phyloP scores from a whole-genome alignment of 2,329 filamentous ascomycete species.

The Ascochyta koolunga region DNA sequence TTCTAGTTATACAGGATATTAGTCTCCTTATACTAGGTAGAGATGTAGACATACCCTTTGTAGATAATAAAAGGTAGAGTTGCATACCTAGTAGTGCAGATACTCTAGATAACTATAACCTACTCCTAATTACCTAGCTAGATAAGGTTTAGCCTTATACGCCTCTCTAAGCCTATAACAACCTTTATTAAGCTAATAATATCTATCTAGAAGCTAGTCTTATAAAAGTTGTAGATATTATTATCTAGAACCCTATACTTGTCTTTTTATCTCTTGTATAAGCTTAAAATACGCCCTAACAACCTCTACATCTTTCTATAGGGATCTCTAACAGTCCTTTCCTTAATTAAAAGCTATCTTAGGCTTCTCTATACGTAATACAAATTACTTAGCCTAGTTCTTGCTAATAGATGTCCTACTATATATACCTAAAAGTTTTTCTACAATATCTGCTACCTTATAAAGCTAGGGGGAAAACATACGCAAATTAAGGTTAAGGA shows the following conservation, averaged over 20 bases:
- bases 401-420: slow-evolving; percentile 17
- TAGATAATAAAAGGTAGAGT: slow-evolving; percentile 22
- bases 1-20: not conserved
- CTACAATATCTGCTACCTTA: slow-evolving; percentile 24
- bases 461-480: slow-evolving; percentile 16
- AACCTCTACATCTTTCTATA: slow-evolving; percentile 14
- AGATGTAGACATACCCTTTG: slow-evolving; percentile 18
- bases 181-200: slow-evolving; percentile 19
- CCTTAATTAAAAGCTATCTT: slow-evolving; percentile 21
- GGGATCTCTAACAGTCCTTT: slow-evolving; percentile 12
- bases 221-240: slow-evolving; percentile 18
- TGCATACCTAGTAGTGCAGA: slow-evolving; percentile 6
- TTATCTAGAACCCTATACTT: slow-evolving; percentile 15
- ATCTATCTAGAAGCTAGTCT: slow-evolving; percentile 36
- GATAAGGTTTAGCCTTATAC: not conserved
- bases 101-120: slow-evolving; percentile 20
- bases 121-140: slow-evolving; percentile 18
- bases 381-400: slow-evolving; percentile 17
- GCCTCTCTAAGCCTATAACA: slow-evolving; percentile 7
- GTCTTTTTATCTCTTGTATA: slow-evolving; percentile 6
- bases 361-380: slow-evolving; percentile 21
- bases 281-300: slow-evolving; percentile 14
- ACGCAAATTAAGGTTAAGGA: slow-evolving; percentile 21
- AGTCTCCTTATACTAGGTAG: slow-evolving; percentile 26
- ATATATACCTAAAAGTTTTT: slow-evolving; percentile 23